Base-by-base conservation (phyloP, 306 rosid species). In the Leucaena leucocephala region DNA sequence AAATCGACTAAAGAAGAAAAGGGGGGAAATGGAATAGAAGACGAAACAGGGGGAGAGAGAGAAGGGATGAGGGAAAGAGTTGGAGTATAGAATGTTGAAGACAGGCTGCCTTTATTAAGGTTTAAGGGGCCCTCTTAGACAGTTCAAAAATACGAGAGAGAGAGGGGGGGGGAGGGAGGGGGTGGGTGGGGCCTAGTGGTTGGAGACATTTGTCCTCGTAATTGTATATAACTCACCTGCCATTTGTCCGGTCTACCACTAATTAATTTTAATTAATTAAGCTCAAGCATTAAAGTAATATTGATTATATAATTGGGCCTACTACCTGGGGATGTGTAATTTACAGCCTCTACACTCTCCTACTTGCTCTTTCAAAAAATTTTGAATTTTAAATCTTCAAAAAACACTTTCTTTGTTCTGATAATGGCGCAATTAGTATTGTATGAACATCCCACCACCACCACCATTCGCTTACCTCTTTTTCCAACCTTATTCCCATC, bases 41-140 rank as follows among this genome's bases (percentile, higher is more conserved):
- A 5, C 43, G 44, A 35, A 15, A 12, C 17, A 14, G 58, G 33
- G 58, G 33, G 27, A 22, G 43, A 16, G 58, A 77, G 65, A 50
- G 61, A 19, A 61, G 43, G 21, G 22, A n/a, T 57, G 71, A 54
- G 42, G 59, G 16, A 40, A 63, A 21, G 67, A 77, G 59, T 67
- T 49, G 82, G 79, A 43, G 76, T 69, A 83, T 66, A 78, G 94
- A 87, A 87, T 87, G 94, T 87, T 78, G 90, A 87, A 72, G 93
- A 91, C 93, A 88, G 80, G 87, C 75, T 83, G 89, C 88, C 86
- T 92, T 90, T 88, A 91, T 92, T 92, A 91, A 89, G 97, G 98
- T 85, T 90, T 79, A 85, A 82, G 89, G 94, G 89, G 67, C 77
- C 84, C 81, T 65, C 72, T 83, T 64, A 72, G 86, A 85, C 84